phyloP scores from a whole-genome alignment of 2,329 filamentous ascomycete genomes.

The Aspergillus thermomutatus region DNA sequence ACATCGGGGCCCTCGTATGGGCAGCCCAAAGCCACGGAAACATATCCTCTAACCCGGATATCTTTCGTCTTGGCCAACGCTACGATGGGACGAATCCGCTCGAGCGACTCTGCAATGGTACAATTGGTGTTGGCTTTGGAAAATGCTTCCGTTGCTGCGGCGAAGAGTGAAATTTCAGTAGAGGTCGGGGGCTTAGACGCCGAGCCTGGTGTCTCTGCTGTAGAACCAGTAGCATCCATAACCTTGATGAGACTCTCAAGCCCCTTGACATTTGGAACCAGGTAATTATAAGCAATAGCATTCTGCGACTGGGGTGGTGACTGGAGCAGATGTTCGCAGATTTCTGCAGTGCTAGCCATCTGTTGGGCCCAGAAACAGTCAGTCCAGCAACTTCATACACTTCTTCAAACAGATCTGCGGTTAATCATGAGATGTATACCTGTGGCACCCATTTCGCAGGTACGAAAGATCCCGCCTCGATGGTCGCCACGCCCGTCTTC shows the following conservation, averaged over 20 bases:
- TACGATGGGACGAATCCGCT: slow-evolving; percentile 58
- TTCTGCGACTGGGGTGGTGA: slow-evolving; percentile 48
- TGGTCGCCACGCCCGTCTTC: slow-evolving; percentile 47
- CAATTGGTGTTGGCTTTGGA: slow-evolving; percentile 66
- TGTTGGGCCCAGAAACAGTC: slow-evolving; percentile 22
- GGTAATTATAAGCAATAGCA: slow-evolving; percentile 62
- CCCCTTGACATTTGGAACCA: slow-evolving; percentile 62
- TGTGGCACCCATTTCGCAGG: slow-evolving; percentile 55
- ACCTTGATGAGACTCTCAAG: slow-evolving; percentile 57
- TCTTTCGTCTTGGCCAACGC: slow-evolving; percentile 52
- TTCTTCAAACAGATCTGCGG: not conserved
- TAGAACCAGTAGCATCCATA: slow-evolving; percentile 43
- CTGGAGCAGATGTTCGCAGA: slow-evolving; percentile 53
- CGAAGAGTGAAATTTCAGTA: slow-evolving; percentile 61
- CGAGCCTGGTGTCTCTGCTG: slow-evolving; percentile 26
- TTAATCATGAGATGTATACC: slow-evolving; percentile 27
- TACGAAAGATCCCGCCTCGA: slow-evolving; percentile 54
- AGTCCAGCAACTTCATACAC: not conserved
- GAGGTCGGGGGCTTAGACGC: slow-evolving; percentile 33
- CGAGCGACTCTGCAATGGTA: slow-evolving; percentile 59
- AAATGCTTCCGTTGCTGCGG: slow-evolving; percentile 63
- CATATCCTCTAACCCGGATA: slow-evolving; percentile 61
- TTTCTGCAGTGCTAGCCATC: slow-evolving; percentile 64
- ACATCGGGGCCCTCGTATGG: slow-evolving; percentile 64
- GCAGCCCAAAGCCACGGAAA: slow-evolving; percentile 62